Base-by-base conservation (phyloP, 2,329 filamentous ascomycete species). In the Chrysosporium keratinophilum region DNA sequence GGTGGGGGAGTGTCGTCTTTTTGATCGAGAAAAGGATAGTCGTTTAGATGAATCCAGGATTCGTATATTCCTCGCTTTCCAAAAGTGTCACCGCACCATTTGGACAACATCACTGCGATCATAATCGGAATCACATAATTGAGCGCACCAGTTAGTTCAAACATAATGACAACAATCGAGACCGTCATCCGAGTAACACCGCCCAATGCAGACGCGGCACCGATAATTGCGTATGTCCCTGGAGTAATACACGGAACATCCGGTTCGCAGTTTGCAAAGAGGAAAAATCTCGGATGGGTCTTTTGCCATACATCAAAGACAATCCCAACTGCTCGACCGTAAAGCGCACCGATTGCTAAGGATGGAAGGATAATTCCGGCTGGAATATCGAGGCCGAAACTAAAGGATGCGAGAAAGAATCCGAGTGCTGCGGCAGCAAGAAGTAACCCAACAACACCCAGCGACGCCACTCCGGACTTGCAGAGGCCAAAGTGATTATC, bases 91-190 rank as follows among this genome's bases (percentile, higher is more conserved):
- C 90, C 93, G 23, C 95, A 88, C 93, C 93, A 98, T 73, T 98
- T 98, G 58, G 87, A 87, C 43, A 97, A 78, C 90, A 98, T 95
- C 65, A 98, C 93, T 42, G 90, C 89, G 59, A 98, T 87, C 93
- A 98, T 98, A 69, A 97, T 98, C 52, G 93, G 93, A 6, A 98
- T 81, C 47, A 98, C 91, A 66, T 97, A 97, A 0, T 89, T 95
- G 28, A 98, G 78, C 1, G 93, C 93, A 50, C 93, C 93, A 0
- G 93, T 98, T 54, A 98, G 83, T 74, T 98, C 93, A 65, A 98
- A 98, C 86, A 96, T 96, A 72, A 98, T 98, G 64, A 97, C 93
- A 3, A 98, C 91, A 60, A 98, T 96, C 11, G 90, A 96, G 10
- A 96, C 89, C 0, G 93, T 98, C 83, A 98, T 94, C 61, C 91